Evolutionary conservation across 257 asterid species (phyloP).

Genomic region (Solanum piurae): DNA sequence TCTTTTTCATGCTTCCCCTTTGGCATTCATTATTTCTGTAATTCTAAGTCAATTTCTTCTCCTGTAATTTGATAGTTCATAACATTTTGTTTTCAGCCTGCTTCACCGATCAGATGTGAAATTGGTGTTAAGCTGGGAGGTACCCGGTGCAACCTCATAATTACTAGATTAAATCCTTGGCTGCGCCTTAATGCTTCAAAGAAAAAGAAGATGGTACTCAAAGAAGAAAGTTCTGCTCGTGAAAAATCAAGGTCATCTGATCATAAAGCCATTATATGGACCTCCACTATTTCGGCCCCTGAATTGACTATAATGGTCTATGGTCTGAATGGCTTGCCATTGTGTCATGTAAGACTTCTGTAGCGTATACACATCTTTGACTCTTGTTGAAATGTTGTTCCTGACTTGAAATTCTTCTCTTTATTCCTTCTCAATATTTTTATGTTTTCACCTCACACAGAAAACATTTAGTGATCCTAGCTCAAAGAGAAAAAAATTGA

Average conservation of each 20-base stretch:
- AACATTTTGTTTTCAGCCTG: slow-evolving; percentile 64
- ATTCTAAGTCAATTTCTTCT: slow-evolving; percentile 5
- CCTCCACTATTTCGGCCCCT: slow-evolving; percentile 85
- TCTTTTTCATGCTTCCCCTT: not conserved
- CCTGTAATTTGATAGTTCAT: slow-evolving; percentile 29
- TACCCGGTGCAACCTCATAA: slow-evolving; percentile 72
- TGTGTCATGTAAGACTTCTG: slow-evolving; percentile 64
- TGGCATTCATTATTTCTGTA: not conserved
- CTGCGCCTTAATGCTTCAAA: slow-evolving; percentile 50
- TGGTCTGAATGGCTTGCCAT: slow-evolving; percentile 62
- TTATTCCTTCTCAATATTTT: not conserved
- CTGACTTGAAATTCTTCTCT: not conserved
- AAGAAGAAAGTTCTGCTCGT: slow-evolving; percentile 33
- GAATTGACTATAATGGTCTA: slow-evolving; percentile 86
- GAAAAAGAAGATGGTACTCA: slow-evolving; percentile 46
- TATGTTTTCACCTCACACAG: not conserved
- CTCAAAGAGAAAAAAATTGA: not conserved
- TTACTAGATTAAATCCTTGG: slow-evolving; percentile 70
- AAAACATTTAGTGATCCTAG: not conserved
- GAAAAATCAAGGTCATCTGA: slow-evolving; percentile 50
- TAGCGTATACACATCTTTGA: not conserved
- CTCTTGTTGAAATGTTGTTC: not conserved
- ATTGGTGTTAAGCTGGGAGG: slow-evolving; percentile 95
- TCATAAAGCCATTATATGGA: slow-evolving; percentile 76
- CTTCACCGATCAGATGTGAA: slow-evolving; percentile 74